These are phyloP conservation scores for Phyllosticta ampelicida DNA, from an alignment of 2,329 filamentous ascomycete species.

Conservation along the genomic window DNA sequence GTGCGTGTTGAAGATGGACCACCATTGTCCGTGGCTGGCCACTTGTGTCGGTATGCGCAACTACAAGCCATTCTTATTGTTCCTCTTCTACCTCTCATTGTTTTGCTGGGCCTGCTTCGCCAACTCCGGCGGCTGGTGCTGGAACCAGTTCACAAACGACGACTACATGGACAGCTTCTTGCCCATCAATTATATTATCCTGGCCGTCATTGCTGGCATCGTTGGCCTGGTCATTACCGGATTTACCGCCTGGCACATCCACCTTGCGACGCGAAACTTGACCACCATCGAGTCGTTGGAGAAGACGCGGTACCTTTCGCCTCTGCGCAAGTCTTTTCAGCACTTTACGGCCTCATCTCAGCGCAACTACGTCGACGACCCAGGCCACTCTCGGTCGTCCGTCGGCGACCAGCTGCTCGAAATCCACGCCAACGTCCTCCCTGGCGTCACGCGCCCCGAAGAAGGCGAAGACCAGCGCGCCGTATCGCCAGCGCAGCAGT, in stretches of 20 bases:
- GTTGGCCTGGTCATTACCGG: slow-evolving; percentile 81
- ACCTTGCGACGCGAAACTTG: slow-evolving; percentile 65
- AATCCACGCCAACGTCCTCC: slow-evolving; percentile 70
- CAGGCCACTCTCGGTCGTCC: slow-evolving; percentile 19
- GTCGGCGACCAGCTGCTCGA: slow-evolving; percentile 64
- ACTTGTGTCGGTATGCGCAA: slow-evolving; percentile 90
- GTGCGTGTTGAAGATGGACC: slow-evolving; percentile 98
- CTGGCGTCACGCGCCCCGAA: slow-evolving; percentile 68
- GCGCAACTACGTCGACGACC: slow-evolving; percentile 32
- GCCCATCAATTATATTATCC: slow-evolving; percentile 82
- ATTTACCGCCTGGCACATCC: slow-evolving; percentile 87
- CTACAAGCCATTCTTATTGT: slow-evolving; percentile 91
- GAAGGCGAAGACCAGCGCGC: slow-evolving; percentile 56
- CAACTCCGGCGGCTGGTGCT: slow-evolving; percentile 73
- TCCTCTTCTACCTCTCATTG: slow-evolving; percentile 76
- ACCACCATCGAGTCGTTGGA: slow-evolving; percentile 96
- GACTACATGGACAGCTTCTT: slow-evolving; percentile 65
- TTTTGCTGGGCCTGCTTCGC: slow-evolving; percentile 76
- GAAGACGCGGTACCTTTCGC: slow-evolving; percentile 86
- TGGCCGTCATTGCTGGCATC: slow-evolving; percentile 79
- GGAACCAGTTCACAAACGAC: slow-evolving; percentile 63
- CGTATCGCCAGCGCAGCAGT: slow-evolving; percentile 29
- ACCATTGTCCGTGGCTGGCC: slow-evolving; percentile 96
- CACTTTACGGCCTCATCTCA: slow-evolving; percentile 37
- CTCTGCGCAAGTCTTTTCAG: slow-evolving; percentile 60